Conservation (phyloP, 116 monocot species). For the Papilionanthe hybrid region DNA sequence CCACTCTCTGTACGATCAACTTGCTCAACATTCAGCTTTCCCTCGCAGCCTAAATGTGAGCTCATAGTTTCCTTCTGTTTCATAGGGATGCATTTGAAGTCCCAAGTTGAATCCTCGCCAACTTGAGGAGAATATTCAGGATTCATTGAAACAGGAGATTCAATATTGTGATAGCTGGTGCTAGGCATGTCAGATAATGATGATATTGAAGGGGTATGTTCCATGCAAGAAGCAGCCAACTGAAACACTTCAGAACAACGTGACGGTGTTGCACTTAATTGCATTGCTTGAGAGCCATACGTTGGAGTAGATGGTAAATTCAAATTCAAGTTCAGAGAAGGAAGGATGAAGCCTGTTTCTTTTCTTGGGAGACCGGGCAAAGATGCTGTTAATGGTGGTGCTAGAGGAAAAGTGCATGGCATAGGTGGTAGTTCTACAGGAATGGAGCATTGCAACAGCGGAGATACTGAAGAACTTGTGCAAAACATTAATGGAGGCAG, state of each 20-base stretch:
- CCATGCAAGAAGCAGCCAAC: conserved; percentile 7
- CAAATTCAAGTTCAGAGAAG: conserved; percentile 58
- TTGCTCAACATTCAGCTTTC: conserved; percentile 10
- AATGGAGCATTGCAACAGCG: not conserved
- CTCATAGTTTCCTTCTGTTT: conserved; percentile 17
- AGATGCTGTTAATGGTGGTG: not conserved
- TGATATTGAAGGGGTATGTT: conserved; percentile 4
- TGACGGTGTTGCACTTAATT: not conserved
- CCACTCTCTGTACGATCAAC: conserved; percentile 6
- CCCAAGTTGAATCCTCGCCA: conserved; percentile 5
- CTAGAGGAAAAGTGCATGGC: conserved; percentile 17
- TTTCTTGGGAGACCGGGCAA: not conserved
- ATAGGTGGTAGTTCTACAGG: not conserved
- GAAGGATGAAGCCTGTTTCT: conserved; percentile 10
- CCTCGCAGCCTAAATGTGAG: conserved; percentile 19
- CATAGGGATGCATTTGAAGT: conserved; percentile 15
- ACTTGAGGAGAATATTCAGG: conserved; percentile 14
- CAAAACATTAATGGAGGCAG: not conserved
- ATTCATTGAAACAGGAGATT: conserved; percentile 11
- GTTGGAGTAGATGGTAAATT: conserved; percentile 28
- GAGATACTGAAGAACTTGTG: not conserved
- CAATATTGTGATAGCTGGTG: conserved; percentile 12
- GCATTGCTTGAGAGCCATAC: not conserved
- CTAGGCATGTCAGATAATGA: conserved; percentile 12
- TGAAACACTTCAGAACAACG: not conserved